Evolutionary conservation across 2,329 filamentous ascomycete genomes (phyloP).

Genomic region (Trichoderma guizhouense): DNA sequence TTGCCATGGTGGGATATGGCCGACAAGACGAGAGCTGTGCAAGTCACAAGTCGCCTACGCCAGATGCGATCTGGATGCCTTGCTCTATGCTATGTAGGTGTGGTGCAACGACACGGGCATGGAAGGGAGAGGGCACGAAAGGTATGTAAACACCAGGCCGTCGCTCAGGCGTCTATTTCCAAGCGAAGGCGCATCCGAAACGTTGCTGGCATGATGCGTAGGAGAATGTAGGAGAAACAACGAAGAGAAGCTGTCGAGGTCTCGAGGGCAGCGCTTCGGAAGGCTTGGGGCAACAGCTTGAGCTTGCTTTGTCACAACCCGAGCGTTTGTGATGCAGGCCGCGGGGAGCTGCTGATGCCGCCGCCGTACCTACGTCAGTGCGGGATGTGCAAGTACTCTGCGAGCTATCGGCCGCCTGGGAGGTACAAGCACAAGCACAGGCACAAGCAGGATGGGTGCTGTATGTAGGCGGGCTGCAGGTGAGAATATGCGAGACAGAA

Average conservation of each 20-base stretch:
- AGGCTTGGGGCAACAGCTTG: neutral
- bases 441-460: neutral
- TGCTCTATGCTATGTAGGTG: neutral
- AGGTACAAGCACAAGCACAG: neutral
- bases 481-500: conserved; percentile 15
- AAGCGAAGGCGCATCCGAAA: conserved; percentile 7
- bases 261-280: neutral
- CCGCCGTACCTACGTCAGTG: neutral
- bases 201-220: conserved; percentile 7
- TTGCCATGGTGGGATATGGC: conserved; percentile 27
- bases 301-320: neutral
- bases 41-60: neutral
- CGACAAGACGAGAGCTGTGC: neutral
- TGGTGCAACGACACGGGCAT: neutral
- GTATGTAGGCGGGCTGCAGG: conserved; percentile 13
- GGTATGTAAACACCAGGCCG: conserved; percentile 1
- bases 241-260: neutral
- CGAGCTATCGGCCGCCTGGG: neutral
- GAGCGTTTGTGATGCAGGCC: conserved; percentile 2
- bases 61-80: neutral
- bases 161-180: conserved; percentile 12
- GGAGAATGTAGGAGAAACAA: neutral
- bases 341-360: neutral
- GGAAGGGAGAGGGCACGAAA: neutral
- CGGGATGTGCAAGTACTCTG: neutral